phyloP scores from a whole-genome alignment of 1,284 basidiomycete genomes.

The Ustilago shanxiensis region DNA sequence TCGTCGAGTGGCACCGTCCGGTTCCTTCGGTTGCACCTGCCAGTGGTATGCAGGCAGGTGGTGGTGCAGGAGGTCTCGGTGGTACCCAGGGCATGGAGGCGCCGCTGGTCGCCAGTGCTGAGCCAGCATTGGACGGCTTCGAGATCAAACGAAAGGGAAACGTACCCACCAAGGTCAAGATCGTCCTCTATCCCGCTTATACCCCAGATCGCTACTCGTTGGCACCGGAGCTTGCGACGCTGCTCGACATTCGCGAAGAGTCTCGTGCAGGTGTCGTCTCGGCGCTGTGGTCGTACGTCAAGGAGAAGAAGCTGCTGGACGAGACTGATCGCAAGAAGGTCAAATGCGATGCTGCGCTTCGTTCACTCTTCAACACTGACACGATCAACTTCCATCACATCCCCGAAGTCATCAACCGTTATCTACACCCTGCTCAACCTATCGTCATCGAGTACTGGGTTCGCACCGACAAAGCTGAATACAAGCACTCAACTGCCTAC shows the following conservation, averaged over 20 bases:
- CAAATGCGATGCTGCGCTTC: slow-evolving; percentile 76
- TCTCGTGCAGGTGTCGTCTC: slow-evolving; percentile 85
- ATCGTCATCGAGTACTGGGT: slow-evolving; percentile 82
- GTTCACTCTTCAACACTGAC: slow-evolving; percentile 60
- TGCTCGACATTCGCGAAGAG: slow-evolving; percentile 87
- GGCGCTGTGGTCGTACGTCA: slow-evolving; percentile 92
- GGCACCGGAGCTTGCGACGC: slow-evolving; percentile 79
- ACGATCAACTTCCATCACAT: slow-evolving; percentile 86
- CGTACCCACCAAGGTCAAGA: slow-evolving; percentile 80
- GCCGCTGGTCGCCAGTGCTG: slow-evolving; percentile 59
- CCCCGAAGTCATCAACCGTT: slow-evolving; percentile 86
- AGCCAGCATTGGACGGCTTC: slow-evolving; percentile 79
- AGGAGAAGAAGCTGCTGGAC: slow-evolving; percentile 86
- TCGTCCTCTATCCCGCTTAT: slow-evolving; percentile 86
- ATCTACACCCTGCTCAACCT: slow-evolving; percentile 83
- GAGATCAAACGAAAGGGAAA: slow-evolving; percentile 87
- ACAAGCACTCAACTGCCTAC: slow-evolving; percentile 75
- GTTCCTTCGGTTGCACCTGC: slow-evolving; percentile 63
- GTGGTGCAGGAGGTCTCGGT: slow-evolving; percentile 51
- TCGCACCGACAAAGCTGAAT: slow-evolving; percentile 67
- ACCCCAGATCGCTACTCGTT: slow-evolving; percentile 88
- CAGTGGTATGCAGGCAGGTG: slow-evolving; percentile 61
- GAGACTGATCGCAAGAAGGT: slow-evolving; percentile 86
- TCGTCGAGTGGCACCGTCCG: slow-evolving; percentile 72
- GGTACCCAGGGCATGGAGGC: slow-evolving; percentile 61